phyloP scores from a whole-genome alignment of 2,329 filamentous ascomycete genomes.

The Alternaria rosae region DNA sequence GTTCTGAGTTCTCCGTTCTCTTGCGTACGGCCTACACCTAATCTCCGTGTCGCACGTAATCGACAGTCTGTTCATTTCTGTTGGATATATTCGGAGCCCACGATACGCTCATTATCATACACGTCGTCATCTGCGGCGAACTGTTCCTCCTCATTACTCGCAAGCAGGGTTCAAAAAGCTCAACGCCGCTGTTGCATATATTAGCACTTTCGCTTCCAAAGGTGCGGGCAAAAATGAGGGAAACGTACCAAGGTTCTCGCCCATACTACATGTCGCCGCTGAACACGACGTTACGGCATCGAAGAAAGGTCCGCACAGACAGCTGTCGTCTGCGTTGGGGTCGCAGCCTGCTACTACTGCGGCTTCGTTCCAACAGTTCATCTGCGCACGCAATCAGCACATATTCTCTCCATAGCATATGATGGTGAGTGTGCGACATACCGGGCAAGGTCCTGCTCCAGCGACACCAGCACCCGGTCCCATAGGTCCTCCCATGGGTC shows the following conservation, averaged over 20 bases:
- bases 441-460: constrained; percentile 34
- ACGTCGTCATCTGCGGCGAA: not conserved
- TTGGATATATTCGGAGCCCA: not conserved
- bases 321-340: constrained; percentile 40
- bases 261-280: constrained; percentile 34
- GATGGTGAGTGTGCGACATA: constrained; percentile 13
- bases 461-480: constrained; percentile 23
- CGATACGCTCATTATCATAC: constrained; percentile 1
- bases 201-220: constrained; percentile 5
- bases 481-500: not conserved
- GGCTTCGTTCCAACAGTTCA: constrained; percentile 45
- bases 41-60: not conserved
- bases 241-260: constrained; percentile 45
- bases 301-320: constrained; percentile 45
- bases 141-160: constrained; percentile 1
- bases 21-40: not conserved
- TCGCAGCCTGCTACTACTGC: constrained; percentile 38
- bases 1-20: not conserved
- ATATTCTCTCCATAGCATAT: not conserved
- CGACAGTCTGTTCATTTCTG: not conserved
- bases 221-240: not conserved
- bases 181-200: constrained; percentile 15
- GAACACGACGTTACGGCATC: constrained; percentile 41
- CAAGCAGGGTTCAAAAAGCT: constrained; percentile 21
- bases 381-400: constrained; percentile 23